These are phyloP conservation scores for Setaria viridis DNA, from an alignment of 202 grass and related monocot genomes.

Conservation along the genomic window DNA sequence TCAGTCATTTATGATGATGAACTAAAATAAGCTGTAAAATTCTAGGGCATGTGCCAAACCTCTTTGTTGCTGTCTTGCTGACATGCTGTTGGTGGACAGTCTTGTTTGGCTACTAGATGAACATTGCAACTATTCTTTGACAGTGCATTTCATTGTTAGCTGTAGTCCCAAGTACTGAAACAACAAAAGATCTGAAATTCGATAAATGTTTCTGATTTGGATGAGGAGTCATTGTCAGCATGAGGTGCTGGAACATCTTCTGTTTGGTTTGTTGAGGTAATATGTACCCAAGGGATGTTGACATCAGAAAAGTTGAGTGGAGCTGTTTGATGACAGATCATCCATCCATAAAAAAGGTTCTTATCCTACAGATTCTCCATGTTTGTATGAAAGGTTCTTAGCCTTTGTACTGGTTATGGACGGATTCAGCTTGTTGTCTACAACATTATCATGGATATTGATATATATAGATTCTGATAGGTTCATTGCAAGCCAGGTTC, in stretches of 20 bases:
- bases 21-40: constrained; percentile 22
- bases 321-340: constrained; percentile 46
- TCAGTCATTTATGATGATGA: not conserved
- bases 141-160: constrained; percentile 31
- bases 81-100: constrained; percentile 23
- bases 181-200: constrained; percentile 48
- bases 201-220: constrained; percentile 49
- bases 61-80: not conserved
- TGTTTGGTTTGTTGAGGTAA: constrained; percentile 53
- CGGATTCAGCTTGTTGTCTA: constrained; percentile 30
- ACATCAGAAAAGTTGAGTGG: constrained; percentile 43
- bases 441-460: not conserved
- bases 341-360: constrained; percentile 56
- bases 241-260: constrained; percentile 54
- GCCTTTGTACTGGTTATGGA: constrained; percentile 37
- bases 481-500: not conserved
- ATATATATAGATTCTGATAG: not conserved
- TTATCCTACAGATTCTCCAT: constrained; percentile 55
- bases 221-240: constrained; percentile 49
- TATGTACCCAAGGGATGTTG: constrained; percentile 52
- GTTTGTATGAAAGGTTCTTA: constrained; percentile 43
- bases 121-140: constrained; percentile 25
- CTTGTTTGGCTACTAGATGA: constrained; percentile 21
- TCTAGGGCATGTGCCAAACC: not conserved
- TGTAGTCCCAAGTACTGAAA: constrained; percentile 35